Evolutionary conservation across 169 alveolate genomes (phyloP).

Genomic region (Perkinsus olseni): DNA sequence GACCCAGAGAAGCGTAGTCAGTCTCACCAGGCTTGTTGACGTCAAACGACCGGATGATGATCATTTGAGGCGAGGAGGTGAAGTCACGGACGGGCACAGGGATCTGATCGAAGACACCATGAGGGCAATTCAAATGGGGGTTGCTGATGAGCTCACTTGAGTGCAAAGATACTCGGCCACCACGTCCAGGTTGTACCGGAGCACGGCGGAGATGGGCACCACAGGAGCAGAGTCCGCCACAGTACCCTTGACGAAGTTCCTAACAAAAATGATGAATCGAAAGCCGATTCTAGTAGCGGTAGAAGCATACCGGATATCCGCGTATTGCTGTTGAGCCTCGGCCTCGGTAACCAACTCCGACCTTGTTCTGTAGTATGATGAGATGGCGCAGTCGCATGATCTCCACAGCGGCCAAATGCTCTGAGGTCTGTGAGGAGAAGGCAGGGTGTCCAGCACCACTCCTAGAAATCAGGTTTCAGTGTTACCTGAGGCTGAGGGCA

Average conservation of each 20-base stretch:
- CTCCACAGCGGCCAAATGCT: slow-evolving; percentile 98
- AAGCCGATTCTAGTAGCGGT: background rate
- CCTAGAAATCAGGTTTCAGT: background rate
- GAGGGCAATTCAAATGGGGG: background rate
- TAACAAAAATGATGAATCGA: slow-evolving; percentile 18
- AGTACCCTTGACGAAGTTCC: slow-evolving; percentile 75
- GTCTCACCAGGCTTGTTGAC: slow-evolving; percentile 71
- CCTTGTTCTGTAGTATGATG: slow-evolving; percentile 92
- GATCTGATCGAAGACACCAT: slow-evolving; percentile 52
- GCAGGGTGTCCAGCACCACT: slow-evolving; percentile 48
- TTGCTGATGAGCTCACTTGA: background rate
- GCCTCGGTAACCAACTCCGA: slow-evolving; percentile 93
- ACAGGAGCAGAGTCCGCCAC: slow-evolving; percentile 96
- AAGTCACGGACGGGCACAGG: slow-evolving; percentile 97
- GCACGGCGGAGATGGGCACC: slow-evolving; percentile 85
- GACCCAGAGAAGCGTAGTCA: background rate
- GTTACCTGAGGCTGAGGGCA: background rate
- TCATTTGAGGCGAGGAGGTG: slow-evolving; percentile 92
- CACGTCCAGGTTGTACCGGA: slow-evolving; percentile 92
- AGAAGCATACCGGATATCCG: slow-evolving; percentile 59
- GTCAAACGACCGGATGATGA: slow-evolving; percentile 96
- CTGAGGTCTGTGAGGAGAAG: slow-evolving; percentile 98
- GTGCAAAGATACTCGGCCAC: slow-evolving; percentile 86
- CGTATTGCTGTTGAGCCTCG: slow-evolving; percentile 86
- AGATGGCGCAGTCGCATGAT: slow-evolving; percentile 95